A percentile compares a stretch with the other conserved stretches of the same genome.
These are phyloP conservation scores for Irpex sp. DNA, from an alignment of 1,284 basidiomycete genomes.

Conservation along the genomic window DNA sequence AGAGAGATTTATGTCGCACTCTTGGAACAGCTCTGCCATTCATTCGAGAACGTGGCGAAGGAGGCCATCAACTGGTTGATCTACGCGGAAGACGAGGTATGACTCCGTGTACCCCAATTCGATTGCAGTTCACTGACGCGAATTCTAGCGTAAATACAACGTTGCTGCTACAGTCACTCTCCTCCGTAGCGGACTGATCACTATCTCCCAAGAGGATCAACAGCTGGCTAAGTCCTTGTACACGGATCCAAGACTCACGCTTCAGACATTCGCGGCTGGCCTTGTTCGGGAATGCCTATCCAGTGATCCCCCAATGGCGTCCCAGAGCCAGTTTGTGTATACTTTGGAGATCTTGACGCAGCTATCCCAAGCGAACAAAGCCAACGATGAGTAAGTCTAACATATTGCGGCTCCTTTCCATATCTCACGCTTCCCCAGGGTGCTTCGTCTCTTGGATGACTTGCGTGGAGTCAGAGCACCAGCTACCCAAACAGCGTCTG, in stretches of 20 bases:
- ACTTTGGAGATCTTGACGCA: conserved; percentile 83
- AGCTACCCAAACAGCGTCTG: conserved; percentile 32
- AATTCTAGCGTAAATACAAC: conserved; percentile 85
- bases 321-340: conserved; percentile 77
- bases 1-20: conserved; percentile 90
- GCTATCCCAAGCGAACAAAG: conserved; percentile 70
- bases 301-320: conserved; percentile 73
- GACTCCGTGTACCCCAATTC: conserved; percentile 20
- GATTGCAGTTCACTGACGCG: conserved; percentile 9
- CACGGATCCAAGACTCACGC: conserved; percentile 72
- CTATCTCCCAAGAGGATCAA: conserved; percentile 79
- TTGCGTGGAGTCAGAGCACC: conserved; percentile 59
- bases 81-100: conserved; percentile 93
- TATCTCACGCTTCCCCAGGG: conserved; percentile 32
- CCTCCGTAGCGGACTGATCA: conserved; percentile 81
- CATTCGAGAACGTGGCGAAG: conserved; percentile 90
- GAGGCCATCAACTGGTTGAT: conserved; percentile 97
- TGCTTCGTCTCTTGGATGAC: conserved; percentile 66
- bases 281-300: conserved; percentile 87
- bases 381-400: conserved; percentile 71
- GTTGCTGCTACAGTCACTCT: conserved; percentile 91
- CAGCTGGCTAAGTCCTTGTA: conserved; percentile 89
- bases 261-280: conserved; percentile 83
- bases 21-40: conserved; percentile 85
- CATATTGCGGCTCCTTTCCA: background rate